Conservation (phyloP, 1,284 basidiomycete genomes). For the Ganoderma sp. region DNA sequence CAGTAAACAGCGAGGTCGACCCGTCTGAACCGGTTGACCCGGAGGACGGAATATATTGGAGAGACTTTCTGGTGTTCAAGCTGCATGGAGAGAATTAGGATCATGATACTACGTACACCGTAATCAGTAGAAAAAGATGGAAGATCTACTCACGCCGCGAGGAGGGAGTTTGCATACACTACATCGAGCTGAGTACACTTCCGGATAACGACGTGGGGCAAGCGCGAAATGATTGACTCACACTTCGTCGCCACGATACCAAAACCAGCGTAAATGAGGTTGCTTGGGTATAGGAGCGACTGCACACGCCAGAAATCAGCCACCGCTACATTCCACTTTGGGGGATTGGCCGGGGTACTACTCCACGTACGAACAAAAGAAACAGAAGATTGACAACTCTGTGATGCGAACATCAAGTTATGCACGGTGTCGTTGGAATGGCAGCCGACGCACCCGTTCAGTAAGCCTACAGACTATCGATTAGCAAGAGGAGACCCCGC, state of each 20-base stretch:
- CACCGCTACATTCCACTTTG: background rate
- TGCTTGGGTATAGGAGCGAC: constrained; percentile 16
- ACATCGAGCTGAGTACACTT: background rate
- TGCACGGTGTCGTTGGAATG: background rate
- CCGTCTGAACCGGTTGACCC: background rate
- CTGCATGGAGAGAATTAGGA: background rate
- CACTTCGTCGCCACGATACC: constrained; percentile 16
- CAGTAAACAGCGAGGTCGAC: background rate
- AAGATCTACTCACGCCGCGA: background rate
- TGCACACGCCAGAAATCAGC: background rate
- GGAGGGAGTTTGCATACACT: background rate
- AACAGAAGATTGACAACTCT: constrained; percentile 17
- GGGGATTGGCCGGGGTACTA: background rate
- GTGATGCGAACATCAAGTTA: background rate
- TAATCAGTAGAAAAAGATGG: background rate
- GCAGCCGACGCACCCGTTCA: background rate
- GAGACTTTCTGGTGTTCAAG: background rate
- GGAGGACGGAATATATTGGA: background rate
- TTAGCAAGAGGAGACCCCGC: background rate
- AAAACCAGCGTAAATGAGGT: constrained; percentile 18
- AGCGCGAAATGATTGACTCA: background rate
- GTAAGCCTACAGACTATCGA: background rate
- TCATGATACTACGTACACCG: background rate
- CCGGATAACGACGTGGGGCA: background rate
- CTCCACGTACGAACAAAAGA: constrained; percentile 16